Conservation (phyloP, 2,329 filamentous ascomycete genomes). For the Trichophaea hybrida region DNA sequence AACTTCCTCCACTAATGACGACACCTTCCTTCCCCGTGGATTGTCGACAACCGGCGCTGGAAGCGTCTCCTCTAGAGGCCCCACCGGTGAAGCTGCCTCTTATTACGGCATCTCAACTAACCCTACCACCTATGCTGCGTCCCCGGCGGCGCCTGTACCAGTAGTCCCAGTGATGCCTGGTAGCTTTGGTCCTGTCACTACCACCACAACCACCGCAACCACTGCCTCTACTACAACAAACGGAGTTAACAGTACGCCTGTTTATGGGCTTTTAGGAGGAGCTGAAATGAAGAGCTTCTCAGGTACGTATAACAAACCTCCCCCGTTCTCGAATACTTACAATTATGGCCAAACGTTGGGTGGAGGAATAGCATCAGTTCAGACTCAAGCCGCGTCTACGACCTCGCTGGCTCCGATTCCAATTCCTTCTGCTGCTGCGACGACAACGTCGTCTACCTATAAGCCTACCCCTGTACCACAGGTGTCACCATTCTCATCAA, state of each 20-base stretch:
- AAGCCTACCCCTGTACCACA: conserved; percentile 15
- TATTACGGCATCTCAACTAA: conserved; percentile 13
- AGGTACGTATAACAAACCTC: conserved; percentile 18
- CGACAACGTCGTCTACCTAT: conserved; percentile 2
- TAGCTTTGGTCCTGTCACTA: not conserved
- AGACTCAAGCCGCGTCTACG: not conserved
- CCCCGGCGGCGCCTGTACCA: not conserved
- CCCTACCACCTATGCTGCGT: conserved; percentile 4
- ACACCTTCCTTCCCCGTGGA: conserved; percentile 9
- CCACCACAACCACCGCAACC: not conserved
- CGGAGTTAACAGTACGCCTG: conserved; percentile 3
- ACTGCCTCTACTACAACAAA: not conserved
- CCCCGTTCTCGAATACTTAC: conserved; percentile 7
- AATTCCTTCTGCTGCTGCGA: not conserved
- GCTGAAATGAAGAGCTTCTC: not conserved
- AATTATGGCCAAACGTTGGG: conserved; percentile 1
- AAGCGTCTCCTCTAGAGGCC: not conserved
- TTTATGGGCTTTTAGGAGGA: not conserved
- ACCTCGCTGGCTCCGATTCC: not conserved
- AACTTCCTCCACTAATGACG: conserved; percentile 1
- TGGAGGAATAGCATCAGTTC: not conserved
- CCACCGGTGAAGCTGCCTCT: conserved; percentile 4
- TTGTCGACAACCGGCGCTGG: conserved; percentile 5
- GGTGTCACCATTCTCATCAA: conserved; percentile 9
- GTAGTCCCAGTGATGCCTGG: not conserved